These are phyloP conservation scores for Alternaria brassicae DNA, from an alignment of 2,329 filamentous ascomycete species.

Conservation along the genomic window DNA sequence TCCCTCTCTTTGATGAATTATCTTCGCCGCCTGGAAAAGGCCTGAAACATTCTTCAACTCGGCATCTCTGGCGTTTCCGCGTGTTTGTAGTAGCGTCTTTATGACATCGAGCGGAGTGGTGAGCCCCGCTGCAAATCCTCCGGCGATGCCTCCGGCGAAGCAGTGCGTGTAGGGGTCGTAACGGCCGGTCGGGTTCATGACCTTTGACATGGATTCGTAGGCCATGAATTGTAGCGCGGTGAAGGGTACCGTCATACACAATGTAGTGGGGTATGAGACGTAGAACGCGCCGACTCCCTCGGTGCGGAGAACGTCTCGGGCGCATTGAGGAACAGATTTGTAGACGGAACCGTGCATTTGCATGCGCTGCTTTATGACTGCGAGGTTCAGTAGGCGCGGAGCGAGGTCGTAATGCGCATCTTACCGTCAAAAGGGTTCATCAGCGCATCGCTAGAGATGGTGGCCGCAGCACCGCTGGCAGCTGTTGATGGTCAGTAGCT, in stretches of 20 bases:
- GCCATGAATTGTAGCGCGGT: constrained; percentile 96
- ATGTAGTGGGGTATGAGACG: constrained; percentile 95
- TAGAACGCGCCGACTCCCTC: constrained; percentile 95
- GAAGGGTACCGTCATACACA: constrained; percentile 98
- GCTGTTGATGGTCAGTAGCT: constrained; percentile 63
- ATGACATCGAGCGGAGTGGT: constrained; percentile 98
- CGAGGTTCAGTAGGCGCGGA: constrained; percentile 24
- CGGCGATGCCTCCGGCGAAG: constrained; percentile 87
- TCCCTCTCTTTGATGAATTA: constrained; percentile 85
- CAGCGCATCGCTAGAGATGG: constrained; percentile 94
- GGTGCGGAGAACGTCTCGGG: constrained; percentile 81
- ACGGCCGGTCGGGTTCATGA: constrained; percentile 83
- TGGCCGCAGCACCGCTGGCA: constrained; percentile 90
- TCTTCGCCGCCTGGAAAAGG: constrained; percentile 76
- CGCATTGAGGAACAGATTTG: constrained; percentile 85
- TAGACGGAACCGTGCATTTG: constrained; percentile 97
- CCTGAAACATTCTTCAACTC: constrained; percentile 88
- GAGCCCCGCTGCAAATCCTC: constrained; percentile 89
- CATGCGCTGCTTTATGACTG: constrained; percentile 99
- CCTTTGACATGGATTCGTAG: constrained; percentile 94
- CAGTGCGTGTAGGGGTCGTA: constrained; percentile 97
- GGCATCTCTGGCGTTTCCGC: constrained; percentile 79
- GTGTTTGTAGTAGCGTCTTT: constrained; percentile 95
- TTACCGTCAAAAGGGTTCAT: constrained; percentile 99
- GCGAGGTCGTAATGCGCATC: constrained; percentile 35